Base-by-base conservation (phyloP, 129 eudicot genomes). In the Escallonia herrerae region DNA sequence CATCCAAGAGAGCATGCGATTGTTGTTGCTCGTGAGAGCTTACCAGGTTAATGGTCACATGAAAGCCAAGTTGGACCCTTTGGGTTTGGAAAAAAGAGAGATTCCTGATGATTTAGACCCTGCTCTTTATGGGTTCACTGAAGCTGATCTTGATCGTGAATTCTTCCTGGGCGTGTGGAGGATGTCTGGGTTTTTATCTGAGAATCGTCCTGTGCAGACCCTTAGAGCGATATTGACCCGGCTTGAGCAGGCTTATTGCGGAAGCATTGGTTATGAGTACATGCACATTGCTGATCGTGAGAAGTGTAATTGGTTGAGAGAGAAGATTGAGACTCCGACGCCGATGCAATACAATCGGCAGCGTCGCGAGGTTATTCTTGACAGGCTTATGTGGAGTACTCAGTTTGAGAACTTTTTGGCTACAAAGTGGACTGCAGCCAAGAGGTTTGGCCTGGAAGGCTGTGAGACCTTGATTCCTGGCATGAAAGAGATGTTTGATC, bases 401-500 rank as follows among this genome's bases (percentile, higher is more conserved):
- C 99, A 93, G 64, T 93, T 93, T 65, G 99, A 93, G 74, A 93
- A 85, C 77, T 88, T 93, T 69, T 83, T 93, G 78, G 99, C 99
- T 6, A 90, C 96, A 43, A 93, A 93, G 71, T 93, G 98, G 98
- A 86, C 95, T 7, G 90, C 98, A 65, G 98, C 98, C 48, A 91
- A 91, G 65, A 80, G 99, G 61, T 93, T 93, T 68, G 99, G 96
- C 47, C 96, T 93, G 54, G 99, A 93, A 80, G 96, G 99, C 41
- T 86, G 95, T 50, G 99, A 93, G 78, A 89, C 96, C 10, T 76
- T 93, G 78, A 93, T 89, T 69, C 99, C 99, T 44, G 99, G 99
- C 3, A 89, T 89, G 99, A 93, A 93, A 69, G 99, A 93, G 77
- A 93, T 93, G 99, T 93, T 93, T 80, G 99, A 93, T 65, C 72